These are phyloP conservation scores for Onygenales sp. DNA, from an alignment of 2,329 filamentous ascomycete genomes.

Conservation along the genomic window DNA sequence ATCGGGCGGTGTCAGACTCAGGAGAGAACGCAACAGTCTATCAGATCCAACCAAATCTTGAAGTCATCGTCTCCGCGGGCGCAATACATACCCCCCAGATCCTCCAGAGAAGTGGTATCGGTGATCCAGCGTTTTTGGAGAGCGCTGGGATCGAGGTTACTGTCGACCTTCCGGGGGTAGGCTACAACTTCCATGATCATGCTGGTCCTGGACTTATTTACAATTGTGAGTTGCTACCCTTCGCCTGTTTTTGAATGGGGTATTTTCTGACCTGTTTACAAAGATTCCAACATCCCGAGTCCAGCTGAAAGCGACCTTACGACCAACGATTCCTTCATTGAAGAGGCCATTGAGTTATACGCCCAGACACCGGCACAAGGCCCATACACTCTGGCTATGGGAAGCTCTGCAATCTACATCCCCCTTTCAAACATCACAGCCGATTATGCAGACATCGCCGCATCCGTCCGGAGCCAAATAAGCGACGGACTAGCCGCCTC, in stretches of 20 bases:
- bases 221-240: neutral
- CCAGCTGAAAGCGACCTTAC: neutral
- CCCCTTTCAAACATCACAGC: neutral
- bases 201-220: neutral
- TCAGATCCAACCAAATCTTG: conserved; percentile 9
- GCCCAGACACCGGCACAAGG: neutral
- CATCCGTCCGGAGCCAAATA: neutral
- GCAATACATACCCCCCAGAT: conserved; percentile 33
- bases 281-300: neutral
- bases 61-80: conserved; percentile 34
- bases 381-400: neutral
- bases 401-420: neutral
- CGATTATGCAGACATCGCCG: neutral
- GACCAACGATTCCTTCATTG: neutral
- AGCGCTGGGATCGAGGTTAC: conserved; percentile 30
- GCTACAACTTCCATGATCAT: conserved; percentile 22
- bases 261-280: neutral
- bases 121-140: conserved; percentile 26
- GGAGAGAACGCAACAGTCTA: neutral
- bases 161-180: conserved; percentile 39
- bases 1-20: neutral
- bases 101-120: conserved; percentile 42
- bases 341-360: neutral
- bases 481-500: neutral
- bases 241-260: neutral